Conservation (phyloP, 2,329 filamentous ascomycete genomes). For the Hyphodiscus sp. region DNA sequence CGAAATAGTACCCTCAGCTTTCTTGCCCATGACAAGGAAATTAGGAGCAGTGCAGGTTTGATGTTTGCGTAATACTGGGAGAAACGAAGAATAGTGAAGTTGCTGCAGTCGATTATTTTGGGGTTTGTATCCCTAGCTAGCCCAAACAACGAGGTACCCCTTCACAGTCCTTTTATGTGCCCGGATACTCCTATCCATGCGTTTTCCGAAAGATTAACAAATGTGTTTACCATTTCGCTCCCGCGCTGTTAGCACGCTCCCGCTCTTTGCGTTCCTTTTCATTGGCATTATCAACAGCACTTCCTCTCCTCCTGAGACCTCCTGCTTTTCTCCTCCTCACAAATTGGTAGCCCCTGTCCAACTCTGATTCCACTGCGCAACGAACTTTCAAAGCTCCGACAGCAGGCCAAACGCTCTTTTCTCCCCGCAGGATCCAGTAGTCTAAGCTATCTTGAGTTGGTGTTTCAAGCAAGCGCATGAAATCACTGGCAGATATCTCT, state of each 20-base stretch:
- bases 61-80: too few species aligned
- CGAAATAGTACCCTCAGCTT: too few species aligned
- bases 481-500: slow-evolving; percentile 65
- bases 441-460: slow-evolving; percentile 69
- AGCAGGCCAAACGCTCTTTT: slow-evolving; percentile 86
- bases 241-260: slow-evolving; percentile 25
- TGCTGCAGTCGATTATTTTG: too few species aligned
- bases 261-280: slow-evolving; percentile 21
- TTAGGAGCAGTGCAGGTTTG: too few species aligned
- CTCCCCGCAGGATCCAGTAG: slow-evolving; percentile 80
- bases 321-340: slow-evolving; percentile 49
- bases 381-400: slow-evolving; percentile 75
- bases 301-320: slow-evolving; percentile 28
- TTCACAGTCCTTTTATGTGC: too few species aligned
- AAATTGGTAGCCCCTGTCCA: slow-evolving; percentile 79
- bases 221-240: slow-evolving; percentile 11
- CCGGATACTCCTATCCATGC: too few species aligned
- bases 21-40: too few species aligned
- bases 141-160: too few species aligned
- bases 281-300: slow-evolving; percentile 25
- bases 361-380: slow-evolving; percentile 78
- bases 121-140: too few species aligned
- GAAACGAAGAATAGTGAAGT: too few species aligned
- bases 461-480: slow-evolving; percentile 73
- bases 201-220: too few species aligned